These are phyloP conservation scores for Tolypocladium ophioglossoides DNA, from an alignment of 2,329 filamentous ascomycete genomes.

Conservation along the genomic window DNA sequence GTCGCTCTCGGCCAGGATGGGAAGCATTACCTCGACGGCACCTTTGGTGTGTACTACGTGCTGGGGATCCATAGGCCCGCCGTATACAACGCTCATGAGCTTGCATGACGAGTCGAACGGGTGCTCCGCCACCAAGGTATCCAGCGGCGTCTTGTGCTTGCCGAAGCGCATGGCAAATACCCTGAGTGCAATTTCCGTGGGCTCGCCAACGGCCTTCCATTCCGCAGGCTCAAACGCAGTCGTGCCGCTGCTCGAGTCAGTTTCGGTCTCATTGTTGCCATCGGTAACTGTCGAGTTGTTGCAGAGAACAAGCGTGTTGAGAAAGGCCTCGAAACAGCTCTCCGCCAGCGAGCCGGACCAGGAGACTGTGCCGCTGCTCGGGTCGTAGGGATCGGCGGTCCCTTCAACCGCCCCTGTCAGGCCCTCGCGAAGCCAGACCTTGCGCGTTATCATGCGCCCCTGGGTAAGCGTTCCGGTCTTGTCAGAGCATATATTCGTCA, in stretches of 20 bases:
- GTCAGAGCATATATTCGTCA: conserved; percentile 62
- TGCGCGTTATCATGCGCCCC: conserved; percentile 55
- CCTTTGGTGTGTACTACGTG: conserved; percentile 45
- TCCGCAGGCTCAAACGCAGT: conserved; percentile 30
- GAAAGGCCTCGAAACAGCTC: conserved; percentile 32
- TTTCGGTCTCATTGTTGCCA: conserved; percentile 33
- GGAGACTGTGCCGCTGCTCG: conserved; percentile 41
- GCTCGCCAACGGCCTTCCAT: conserved; percentile 54
- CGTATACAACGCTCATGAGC: conserved; percentile 63
- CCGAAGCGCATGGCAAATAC: conserved; percentile 62
- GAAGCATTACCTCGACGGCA: conserved; percentile 45
- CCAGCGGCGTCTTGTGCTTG: conserved; percentile 33
- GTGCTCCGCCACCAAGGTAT: conserved; percentile 49
- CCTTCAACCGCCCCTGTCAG: conserved; percentile 42
- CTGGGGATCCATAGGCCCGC: conserved; percentile 19
- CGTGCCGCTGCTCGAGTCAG: conserved; percentile 35
- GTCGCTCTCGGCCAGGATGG: conserved; percentile 36
- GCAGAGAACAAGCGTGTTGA: conserved; percentile 48
- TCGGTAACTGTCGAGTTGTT: conserved; percentile 46
- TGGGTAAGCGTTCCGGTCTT: conserved; percentile 60
- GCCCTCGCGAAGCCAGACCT: conserved; percentile 48
- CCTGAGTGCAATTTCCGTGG: conserved; percentile 64
- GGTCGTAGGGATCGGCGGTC: conserved; percentile 50
- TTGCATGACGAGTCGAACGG: conserved; percentile 67
- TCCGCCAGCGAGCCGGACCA: conserved; percentile 32